Conservation (phyloP, 164 flowering plant species). For the Vitis labrusca region DNA sequence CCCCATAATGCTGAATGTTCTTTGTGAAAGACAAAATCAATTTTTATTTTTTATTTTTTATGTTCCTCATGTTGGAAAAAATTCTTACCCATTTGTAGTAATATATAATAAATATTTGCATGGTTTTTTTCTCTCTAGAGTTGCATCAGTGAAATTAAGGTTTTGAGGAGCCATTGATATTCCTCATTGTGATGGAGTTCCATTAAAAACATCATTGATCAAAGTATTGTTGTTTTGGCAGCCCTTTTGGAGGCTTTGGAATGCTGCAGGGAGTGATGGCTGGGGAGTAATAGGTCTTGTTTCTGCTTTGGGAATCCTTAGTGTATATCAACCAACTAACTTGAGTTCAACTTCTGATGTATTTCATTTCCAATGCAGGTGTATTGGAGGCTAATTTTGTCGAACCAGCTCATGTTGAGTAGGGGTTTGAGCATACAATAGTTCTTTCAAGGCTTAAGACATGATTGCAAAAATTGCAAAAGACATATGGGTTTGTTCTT, state of each 20-base stretch:
- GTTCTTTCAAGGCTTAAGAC: constrained; percentile 84
- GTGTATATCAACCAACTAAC: neutral
- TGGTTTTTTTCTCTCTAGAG: too few species aligned
- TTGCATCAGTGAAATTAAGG: too few species aligned
- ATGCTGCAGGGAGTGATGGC: constrained; percentile 93
- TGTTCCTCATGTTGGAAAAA: too few species aligned
- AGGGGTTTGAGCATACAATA: constrained; percentile 94
- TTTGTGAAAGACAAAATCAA: too few species aligned
- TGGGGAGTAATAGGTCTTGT: constrained; percentile 86
- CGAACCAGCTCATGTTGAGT: constrained; percentile 99
- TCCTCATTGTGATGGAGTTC: too few species aligned
- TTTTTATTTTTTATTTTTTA: too few species aligned
- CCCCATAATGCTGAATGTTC: too few species aligned
- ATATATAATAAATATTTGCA: too few species aligned
- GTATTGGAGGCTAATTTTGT: constrained; percentile 97
- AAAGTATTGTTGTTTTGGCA: constrained; percentile 22
- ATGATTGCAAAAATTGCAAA: constrained; percentile 67
- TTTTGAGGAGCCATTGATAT: too few species aligned
- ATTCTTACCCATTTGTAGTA: too few species aligned
- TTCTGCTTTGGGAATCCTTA: neutral
- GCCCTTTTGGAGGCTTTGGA: constrained; percentile 99
- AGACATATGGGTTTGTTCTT: constrained; percentile 68
- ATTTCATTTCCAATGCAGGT: constrained; percentile 41
- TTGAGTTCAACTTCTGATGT: constrained; percentile 6
- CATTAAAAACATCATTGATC: neutral